Evolutionary conservation across 176 grass and related monocot species (phyloP), one percentile per base, ranked within the genome.

Genomic region (Ensete glaucum): DNA sequence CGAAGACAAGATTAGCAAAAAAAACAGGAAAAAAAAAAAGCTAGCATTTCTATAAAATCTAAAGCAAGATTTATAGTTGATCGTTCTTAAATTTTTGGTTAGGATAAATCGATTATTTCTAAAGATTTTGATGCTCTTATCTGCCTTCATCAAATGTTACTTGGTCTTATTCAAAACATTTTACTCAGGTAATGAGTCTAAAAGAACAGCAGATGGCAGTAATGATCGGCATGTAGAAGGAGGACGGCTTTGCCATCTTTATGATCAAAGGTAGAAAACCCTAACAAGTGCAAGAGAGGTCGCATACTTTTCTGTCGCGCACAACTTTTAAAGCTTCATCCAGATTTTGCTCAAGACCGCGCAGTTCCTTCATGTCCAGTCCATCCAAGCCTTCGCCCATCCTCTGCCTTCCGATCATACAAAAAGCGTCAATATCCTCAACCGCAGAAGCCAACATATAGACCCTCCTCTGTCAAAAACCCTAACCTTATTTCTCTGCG

Each of bases 281-380:
- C 17, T 62, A 62, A n/a, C 1, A 4, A 6, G 20, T 4, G 7
- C 20, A 62, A 9, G 8, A 29, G 17, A 7, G 29, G 11, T 57
- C 75, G 26, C 79, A 69, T 82, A 77, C 95, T 82, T 94, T 99
- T 53, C 88, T 86, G 1, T 84, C 78, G 60, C 95, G 90, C 71
- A 99, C 90, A 65, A 85, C 82, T 81, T 88, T 91, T 75, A 91
- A 82, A 77, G 95, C 83, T 5, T 82, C 60, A 9, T 99, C 88
- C 8, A 94, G 84, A 75, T 94, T 93, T 75, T 86, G 88, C 82
- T 99, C 95, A 84, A 99, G 90, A 62, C 77, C 90, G 62, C 88
- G 88, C 88, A 94, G 80, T 57, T 94, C 83, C n/a, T 99, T 76
- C 69, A 99, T 89, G 22, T 91, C 86, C 52, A 99, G 74, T 34